These are phyloP conservation scores for Phyllosticta citribraziliensis DNA, from an alignment of 2,329 filamentous ascomycete genomes.

Conservation along the genomic window DNA sequence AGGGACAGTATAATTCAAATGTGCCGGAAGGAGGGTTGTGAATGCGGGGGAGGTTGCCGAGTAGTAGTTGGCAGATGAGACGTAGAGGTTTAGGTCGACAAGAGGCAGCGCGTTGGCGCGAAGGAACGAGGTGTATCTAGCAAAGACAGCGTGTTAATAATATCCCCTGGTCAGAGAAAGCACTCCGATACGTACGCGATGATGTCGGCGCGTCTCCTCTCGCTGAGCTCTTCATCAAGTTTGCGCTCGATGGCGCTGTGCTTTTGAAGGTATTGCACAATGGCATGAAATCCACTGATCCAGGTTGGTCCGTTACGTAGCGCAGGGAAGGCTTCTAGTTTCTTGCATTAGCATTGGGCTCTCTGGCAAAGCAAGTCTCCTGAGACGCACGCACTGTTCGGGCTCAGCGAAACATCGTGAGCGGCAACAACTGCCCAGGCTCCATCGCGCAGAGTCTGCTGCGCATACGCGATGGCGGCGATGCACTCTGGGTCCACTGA, in stretches of 20 bases:
- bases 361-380: background rate
- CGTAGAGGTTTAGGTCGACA: conserved; percentile 78
- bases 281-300: conserved; percentile 51
- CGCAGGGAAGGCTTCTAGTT: conserved; percentile 45
- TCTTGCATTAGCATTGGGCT: conserved; percentile 9
- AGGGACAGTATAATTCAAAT: conserved; percentile 78
- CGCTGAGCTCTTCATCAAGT: conserved; percentile 21
- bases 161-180: conserved; percentile 12
- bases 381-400: conserved; percentile 38
- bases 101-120: conserved; percentile 65
- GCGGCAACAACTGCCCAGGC: conserved; percentile 32
- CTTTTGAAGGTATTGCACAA: conserved; percentile 46
- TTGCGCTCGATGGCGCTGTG: conserved; percentile 18
- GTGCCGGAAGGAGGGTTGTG: conserved; percentile 70
- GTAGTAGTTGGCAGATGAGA: conserved; percentile 81
- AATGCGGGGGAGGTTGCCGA: conserved; percentile 69
- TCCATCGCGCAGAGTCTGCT: conserved; percentile 47
- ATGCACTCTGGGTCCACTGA: conserved; percentile 90
- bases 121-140: conserved; percentile 54
- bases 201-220: conserved; percentile 30
- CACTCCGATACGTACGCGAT: conserved; percentile 24
- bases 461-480: conserved; percentile 69
- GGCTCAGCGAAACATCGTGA: conserved; percentile 58
- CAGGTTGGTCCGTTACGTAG: conserved; percentile 47
- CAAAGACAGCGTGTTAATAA: background rate